These are phyloP conservation scores for Saccharomyces eubayanus DNA, from an alignment of 805 yeast species.

Conservation along the genomic window DNA sequence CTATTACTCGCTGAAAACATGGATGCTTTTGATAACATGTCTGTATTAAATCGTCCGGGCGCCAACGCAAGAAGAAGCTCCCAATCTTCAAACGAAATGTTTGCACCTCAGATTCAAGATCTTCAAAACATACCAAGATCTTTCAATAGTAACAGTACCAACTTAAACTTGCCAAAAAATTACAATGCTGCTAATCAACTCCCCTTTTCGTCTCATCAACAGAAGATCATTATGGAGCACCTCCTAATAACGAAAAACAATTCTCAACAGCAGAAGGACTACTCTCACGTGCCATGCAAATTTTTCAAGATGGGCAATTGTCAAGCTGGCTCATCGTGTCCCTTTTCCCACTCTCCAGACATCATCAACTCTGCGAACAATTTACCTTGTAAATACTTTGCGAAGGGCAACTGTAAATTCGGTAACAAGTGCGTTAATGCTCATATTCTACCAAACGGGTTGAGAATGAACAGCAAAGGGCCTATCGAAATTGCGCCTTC, in stretches of 20 bases:
- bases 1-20: background rate
- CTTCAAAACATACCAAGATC: background rate
- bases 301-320: constrained; percentile 87
- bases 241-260: constrained; percentile 22
- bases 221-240: constrained; percentile 22
- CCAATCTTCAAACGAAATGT: background rate
- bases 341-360: constrained; percentile 74
- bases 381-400: constrained; percentile 76
- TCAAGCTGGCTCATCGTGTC: constrained; percentile 89
- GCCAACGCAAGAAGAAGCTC: background rate
- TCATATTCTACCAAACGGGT: constrained; percentile 82
- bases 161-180: background rate
- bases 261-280: constrained; percentile 16
- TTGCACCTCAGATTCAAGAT: background rate
- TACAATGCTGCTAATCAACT: background rate
- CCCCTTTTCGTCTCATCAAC: constrained; percentile 8
- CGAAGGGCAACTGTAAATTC: constrained; percentile 93
- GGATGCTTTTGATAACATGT: background rate
- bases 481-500: background rate
- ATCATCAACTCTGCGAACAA: constrained; percentile 35
- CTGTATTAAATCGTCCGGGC: background rate
- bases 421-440: constrained; percentile 93
- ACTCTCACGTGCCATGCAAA: constrained; percentile 90
- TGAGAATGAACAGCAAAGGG: constrained; percentile 39
- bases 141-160: background rate